Base-by-base conservation (phyloP, 2,329 filamentous ascomycete genomes). In the Xylaria sp. region DNA sequence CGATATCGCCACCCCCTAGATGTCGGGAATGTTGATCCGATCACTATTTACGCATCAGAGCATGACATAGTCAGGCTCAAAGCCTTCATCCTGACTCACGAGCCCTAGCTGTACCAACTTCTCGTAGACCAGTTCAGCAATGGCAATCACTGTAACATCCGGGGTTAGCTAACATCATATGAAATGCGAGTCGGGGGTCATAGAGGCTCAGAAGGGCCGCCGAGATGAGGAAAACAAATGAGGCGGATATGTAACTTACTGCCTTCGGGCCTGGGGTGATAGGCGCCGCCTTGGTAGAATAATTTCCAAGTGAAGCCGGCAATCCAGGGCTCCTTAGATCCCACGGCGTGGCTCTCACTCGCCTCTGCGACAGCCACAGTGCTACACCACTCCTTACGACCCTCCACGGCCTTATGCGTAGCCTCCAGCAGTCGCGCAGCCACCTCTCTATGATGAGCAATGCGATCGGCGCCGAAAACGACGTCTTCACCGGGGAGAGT, bases 281-380 rank as follows among this genome's bases (percentile, higher is more conserved):
- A 73, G 30, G 68, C 68, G 37, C 64, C 59, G 3, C 69, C 68
- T 7, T 54, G 55, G 37, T 59, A 57, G 50, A 68, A 68, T 11
- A 70, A 54, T 52, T 65, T 64, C 66, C 66, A 69, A 11, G 62
- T 60, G 58, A 72, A 72, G 10, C 67, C 69, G 5, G 63, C 66
- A 54, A 73, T 70, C 71, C 71, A 73, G 5, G 70, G 69, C 4
- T 63, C 57, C n/a, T 59, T 51, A 6, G 67, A 64, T 4, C 70
- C 71, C 39, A 72, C 56, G 13, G 68, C 71, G 52, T 72, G 71
- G 5, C 47, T 59, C 49, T 61, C 63, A 55, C 70, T 72, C 9
- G 65, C 54, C 8, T 54, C 65, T 3, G 63, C 67, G 10, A 72
- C 62, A 19, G 57, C 52, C 1, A 73, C 69, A 9, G 64, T 52